Base-by-base conservation (phyloP, 768 basidiomycete species). In the Amanita jacksonii region DNA sequence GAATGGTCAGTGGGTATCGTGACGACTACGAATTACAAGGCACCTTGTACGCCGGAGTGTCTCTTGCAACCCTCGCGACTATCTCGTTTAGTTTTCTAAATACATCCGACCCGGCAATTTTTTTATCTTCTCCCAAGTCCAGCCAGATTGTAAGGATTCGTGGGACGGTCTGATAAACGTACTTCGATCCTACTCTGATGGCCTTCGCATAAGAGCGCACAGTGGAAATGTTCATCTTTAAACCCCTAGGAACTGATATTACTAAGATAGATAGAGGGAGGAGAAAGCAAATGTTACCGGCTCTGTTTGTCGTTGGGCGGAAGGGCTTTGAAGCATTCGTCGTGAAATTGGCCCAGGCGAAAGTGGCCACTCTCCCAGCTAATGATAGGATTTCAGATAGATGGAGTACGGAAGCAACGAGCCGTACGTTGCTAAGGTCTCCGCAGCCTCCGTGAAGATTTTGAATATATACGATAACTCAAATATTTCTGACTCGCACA, bases 131-230 rank as follows among this genome's bases (percentile, higher is more conserved):
- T n/a, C 84, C 91, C 47, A 87, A 60, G 59, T 96, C 92, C 39
- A 98, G 65, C 92, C 93, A 99, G 23, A 99, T 76, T 0, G 92
- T 98, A 7, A 99, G 71, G 49, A 97, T 70, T 31, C 96, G 80
- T 0, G 96, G 93, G 48, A 99, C 79, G 0, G 91, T 90, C 58
- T 94, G 94, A 59, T 94, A 98, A 18, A 94, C 82, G 59, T 85
- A 96, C 68, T 99, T 99, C 28, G 92, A 89, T 13, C 96, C 96
- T 55, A 72, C 65, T 54, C 69, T 68, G 36, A 93, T 78, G 1
- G 92, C 84, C 49, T 70, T 76, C 2, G 72, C 68, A 49, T 82
- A 94, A 50, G 73, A 66, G 55, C 70, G 70, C 54, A 91, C 62
- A 15, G 85, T 83, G 42, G 75, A 71, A 5, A 71, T 50, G 52